These are phyloP conservation scores for Cylindrotheca fusiformis DNA, from an alignment of 108 stramenopile species.

Conservation along the genomic window DNA sequence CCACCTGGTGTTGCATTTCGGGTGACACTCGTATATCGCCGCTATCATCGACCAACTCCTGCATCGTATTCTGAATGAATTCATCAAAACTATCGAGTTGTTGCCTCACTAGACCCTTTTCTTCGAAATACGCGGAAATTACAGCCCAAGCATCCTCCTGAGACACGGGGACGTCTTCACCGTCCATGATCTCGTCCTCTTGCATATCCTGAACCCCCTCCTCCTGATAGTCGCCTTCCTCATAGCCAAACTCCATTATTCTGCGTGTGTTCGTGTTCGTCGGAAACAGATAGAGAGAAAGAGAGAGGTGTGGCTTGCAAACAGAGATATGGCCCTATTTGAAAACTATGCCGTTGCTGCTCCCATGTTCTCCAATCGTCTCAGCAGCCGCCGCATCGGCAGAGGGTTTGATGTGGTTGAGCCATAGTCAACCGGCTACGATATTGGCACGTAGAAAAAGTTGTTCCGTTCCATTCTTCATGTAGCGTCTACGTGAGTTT, in stretches of 20 bases:
- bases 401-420: no score
- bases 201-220: neutral
- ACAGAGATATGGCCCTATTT: no score
- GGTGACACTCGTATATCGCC: conserved; percentile 93
- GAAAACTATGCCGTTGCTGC: no score
- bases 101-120: conserved; percentile 98
- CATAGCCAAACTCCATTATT: neutral
- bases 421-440: no score
- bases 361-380: no score
- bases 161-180: conserved; percentile 86
- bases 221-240: neutral
- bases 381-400: no score
- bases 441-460: no score
- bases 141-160: conserved; percentile 99
- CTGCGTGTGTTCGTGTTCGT: no score
- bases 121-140: conserved; percentile 96
- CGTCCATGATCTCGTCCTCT: conserved; percentile 28
- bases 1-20: conserved; percentile 88
- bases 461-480: no score
- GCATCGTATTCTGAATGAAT: conserved; percentile 98
- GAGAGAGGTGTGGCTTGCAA: no score
- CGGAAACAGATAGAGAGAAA: no score
- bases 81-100: conserved; percentile 99
- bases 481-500: no score
- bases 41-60: conserved; percentile 94